Percentiles rank a stretch among this genome's conserved stretches.
These are phyloP conservation scores for Cetraspora pellucida DNA, from an alignment of 192 early-diverging fungal genomes.

Conservation along the genomic window DNA sequence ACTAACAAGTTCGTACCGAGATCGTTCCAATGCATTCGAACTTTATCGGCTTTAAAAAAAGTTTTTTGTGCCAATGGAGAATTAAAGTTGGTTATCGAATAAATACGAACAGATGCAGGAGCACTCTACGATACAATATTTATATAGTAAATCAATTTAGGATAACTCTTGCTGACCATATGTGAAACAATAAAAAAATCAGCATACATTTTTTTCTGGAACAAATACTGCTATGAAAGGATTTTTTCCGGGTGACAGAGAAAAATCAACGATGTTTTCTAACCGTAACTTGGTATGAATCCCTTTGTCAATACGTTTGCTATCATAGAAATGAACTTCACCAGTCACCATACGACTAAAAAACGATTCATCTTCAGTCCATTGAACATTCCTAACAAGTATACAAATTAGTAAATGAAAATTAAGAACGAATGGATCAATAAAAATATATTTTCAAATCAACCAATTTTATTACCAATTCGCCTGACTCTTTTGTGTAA, in stretches of 20 bases:
- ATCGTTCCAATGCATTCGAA: constrained; percentile 92
- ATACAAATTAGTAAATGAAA: not conserved
- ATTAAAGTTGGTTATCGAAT: constrained; percentile 73
- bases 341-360: constrained; percentile 84
- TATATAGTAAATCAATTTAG: not conserved
- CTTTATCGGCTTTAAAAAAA: constrained; percentile 94
- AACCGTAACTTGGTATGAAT: constrained; percentile 61
- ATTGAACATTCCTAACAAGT: constrained; percentile 80
- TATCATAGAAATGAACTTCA: constrained; percentile 88
- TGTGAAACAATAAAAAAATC: not conserved
- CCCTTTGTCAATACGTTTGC: constrained; percentile 61
- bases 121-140: constrained; percentile 46
- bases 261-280: constrained; percentile 82
- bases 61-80: constrained; percentile 81
- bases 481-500: constrained; percentile 80
- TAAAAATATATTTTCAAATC: not conserved
- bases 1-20: constrained; percentile 86
- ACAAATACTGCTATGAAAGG: constrained; percentile 89
- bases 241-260: constrained; percentile 84
- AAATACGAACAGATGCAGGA: constrained; percentile 89
- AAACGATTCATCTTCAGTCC: constrained; percentile 89
- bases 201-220: constrained; percentile 67
- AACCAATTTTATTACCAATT: constrained; percentile 54
- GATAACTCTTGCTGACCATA: not conserved
- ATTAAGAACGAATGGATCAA: not conserved